Evolutionary conservation across 2,329 filamentous ascomycete species (phyloP), one percentile per base, ranked within the genome.

Genomic region (Arthrinium puccinioides): DNA sequence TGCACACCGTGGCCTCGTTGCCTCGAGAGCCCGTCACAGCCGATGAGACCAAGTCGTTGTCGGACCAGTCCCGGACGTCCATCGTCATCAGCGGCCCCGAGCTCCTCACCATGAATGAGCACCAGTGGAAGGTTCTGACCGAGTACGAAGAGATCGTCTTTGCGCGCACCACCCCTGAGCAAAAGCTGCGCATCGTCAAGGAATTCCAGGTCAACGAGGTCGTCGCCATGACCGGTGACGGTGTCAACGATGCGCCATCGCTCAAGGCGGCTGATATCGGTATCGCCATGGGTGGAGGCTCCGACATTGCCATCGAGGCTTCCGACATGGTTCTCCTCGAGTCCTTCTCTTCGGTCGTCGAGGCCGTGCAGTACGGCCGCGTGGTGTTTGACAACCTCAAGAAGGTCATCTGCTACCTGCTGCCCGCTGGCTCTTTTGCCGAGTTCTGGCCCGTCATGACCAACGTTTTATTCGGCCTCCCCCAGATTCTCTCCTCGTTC

Each of bases 141-240:
- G 51, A 62, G 8, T 88, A 87, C 46, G 67, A 77, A 19, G 84
- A 87, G 51, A 81, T 88, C 25, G 80, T 88, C 10, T 87, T 88
- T 53, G 79, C 84, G 1, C 70, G 82, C 10, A 88, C 83, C 0
- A 87, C 84, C 0, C 84, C 83, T 0, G 83, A 88, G 51, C 83
- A 88, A 53, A 89, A 89, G 54, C 72, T 88, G 6, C 77, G 82
- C 23, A 88, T 88, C 43, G 83, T 89, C n/a, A 74, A 75, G 21
- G 82, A 85, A 54, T 80, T 87, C 43, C 83, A 86, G 52, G 59
- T 67, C 1, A 66, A 74, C 8, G 67, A 73, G 7, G 82, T 84
- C 2, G 77, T 94, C 1, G 87, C 80, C 26, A 92, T 94, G 76
- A 85, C 89, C 2, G 87, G 87, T 25, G 87, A 94, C 48, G 87